These are phyloP conservation scores for Fusarium robinianum DNA, from an alignment of 2,329 filamentous ascomycete genomes.

Conservation along the genomic window DNA sequence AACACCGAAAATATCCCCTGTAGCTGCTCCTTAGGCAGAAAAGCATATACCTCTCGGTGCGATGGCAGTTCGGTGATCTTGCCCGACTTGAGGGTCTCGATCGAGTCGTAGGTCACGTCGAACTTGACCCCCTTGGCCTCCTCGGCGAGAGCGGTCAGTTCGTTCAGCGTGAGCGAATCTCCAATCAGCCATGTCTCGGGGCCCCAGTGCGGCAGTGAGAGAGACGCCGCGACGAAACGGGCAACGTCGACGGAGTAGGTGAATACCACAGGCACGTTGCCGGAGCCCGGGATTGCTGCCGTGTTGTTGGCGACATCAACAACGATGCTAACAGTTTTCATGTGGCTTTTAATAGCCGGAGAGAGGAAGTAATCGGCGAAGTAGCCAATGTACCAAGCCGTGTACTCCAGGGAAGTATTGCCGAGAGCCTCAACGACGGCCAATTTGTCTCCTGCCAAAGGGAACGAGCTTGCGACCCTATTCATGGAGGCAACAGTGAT, in stretches of 20 bases:
- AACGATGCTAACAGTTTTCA: neutral
- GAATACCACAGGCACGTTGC: conserved; percentile 49
- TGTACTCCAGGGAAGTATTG: conserved; percentile 1
- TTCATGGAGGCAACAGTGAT: neutral
- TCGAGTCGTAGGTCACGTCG: conserved; percentile 43
- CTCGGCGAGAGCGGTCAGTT: conserved; percentile 48
- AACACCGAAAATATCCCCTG: conserved; percentile 10
- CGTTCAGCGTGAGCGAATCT: conserved; percentile 49
- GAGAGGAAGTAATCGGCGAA: neutral
- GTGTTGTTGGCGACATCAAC: neutral
- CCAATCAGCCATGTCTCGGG: conserved; percentile 43
- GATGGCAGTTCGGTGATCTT: conserved; percentile 42
- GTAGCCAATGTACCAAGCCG: neutral
- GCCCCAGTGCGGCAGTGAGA: conserved; percentile 51
- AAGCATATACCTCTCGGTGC: conserved; percentile 30
- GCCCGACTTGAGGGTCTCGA: conserved; percentile 38
- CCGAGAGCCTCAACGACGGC: neutral
- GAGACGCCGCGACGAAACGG: conserved; percentile 47
- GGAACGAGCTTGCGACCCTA: no score
- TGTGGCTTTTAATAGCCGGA: neutral
- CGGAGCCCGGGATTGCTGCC: conserved; percentile 34
- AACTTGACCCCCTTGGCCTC: conserved; percentile 48
- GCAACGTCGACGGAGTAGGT: conserved; percentile 56
- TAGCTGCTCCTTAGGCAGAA: conserved; percentile 34
- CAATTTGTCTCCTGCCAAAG: neutral